Evolutionary conservation across 495 filamentous ascomycete genomes (phyloP), one percentile per base, ranked within the genome.

Genomic region (Penicillium ucsense): DNA sequence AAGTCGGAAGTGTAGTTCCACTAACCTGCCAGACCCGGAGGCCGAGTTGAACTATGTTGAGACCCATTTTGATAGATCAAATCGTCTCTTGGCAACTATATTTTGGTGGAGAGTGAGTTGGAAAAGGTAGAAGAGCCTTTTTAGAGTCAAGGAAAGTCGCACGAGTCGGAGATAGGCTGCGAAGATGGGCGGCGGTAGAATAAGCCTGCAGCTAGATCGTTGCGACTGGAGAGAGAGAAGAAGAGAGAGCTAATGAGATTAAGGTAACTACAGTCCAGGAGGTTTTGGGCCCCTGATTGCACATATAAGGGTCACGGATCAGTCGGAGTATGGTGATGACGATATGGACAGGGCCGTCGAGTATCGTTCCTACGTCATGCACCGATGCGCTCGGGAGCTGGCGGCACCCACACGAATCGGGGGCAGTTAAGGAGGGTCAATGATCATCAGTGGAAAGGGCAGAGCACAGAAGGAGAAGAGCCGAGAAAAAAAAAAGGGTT

Each of bases 1-100:
- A 20, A 20, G 20, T 20, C 20, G 20, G 20, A 20, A 20, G 20
- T 20, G 20, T 20, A 20, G 20, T 20, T 1, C 20, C 20, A 20
- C 20, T 27, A 62, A 72, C 68, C 68, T 72, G 52, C 65, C 65
- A 72, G 31, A 45, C 55, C 35, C 68, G 57, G 6, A 72, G 63
- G 42, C 61, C 66, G 32, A 70, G 30, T 51, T 62, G 60, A 44
- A 70, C 51, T 39, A 46, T 61, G 44, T 50, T 47, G 36, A 62
- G 46, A 46, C 38, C 49, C 67, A 72, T 68, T 49, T 6, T 56
- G 54, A 48, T 33, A 48, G 48, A 49, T 43, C 20, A 35, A 48
- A 10, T 47, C 20, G 20, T 20, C 20, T 20, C 20, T 20, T 20
- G 20, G 20, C 20, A 20, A 20, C 20, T 20, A 1, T 1, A 20